Base-by-base conservation (phyloP, 805 yeast species). In the Teunomyces atbi region DNA sequence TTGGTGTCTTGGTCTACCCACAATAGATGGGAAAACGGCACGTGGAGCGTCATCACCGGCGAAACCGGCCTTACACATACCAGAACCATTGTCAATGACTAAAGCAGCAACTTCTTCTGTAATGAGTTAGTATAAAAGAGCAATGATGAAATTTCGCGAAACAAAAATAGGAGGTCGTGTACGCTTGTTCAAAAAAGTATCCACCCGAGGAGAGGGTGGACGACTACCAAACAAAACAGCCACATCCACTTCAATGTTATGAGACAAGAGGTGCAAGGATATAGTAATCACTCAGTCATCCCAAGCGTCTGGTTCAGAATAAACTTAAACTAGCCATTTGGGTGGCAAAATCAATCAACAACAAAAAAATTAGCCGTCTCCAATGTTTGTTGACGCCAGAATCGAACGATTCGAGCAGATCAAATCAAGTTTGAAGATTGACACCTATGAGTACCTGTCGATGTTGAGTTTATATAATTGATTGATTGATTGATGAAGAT, bases 11-110 rank as follows among this genome's bases (percentile, higher is more conserved):
- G 99, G 98, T 81, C 99, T 94, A 80, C 99, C 99, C 58, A 92
- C 99, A 69, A 94, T 92, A 54, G 98, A 94, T 70, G 99, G 99
- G 92, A 94, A 94, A 63, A 94, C 99, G 67, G 99, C 98, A 77
- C 97, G 88, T 72, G 99, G 99, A 58, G 98, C 98, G 81, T 94
- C 99, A 72, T 94, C 98, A 82, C 99, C 99, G 84, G 99, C 98
- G 74, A 91, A 94, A 78, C 99, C 99, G 92, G 99, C 99, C 76
- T 94, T 94, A 86, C 99, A 94, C 98, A 94, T 94, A 84, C 99
- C 99, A 71, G 99, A 94, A 81, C 99, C 99, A 80, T 92, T 92
- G 76, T 92, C 99, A 79, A 92, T 92, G 79, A 92, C 98, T 74
- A 81, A 74, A 63, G 75, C 74, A 61, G 75, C 75, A 59, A 71